Conservation (phyloP, 129 eudicot species). For the Lactuca saligna region DNA sequence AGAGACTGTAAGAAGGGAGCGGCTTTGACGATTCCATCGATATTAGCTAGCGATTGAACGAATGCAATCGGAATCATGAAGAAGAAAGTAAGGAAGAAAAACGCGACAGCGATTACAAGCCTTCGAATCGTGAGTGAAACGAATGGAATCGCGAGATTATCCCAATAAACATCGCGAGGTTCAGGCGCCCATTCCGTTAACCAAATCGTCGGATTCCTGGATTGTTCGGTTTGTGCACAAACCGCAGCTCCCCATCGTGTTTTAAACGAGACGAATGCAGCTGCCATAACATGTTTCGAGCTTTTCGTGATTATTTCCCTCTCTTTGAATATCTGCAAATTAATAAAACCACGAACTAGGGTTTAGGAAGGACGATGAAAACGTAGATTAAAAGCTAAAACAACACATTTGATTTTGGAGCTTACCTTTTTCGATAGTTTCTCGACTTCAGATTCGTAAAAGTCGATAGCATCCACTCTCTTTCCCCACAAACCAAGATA, state of each 20-base stretch:
- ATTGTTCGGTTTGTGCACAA: conserved; percentile 87
- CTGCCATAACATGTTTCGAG: conserved; percentile 65
- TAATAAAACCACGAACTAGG: not conserved
- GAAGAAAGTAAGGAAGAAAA: conserved; percentile 89
- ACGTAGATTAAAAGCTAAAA: not conserved
- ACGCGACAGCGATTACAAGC: conserved; percentile 59
- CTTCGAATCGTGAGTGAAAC: conserved; percentile 73
- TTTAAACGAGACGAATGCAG: conserved; percentile 82
- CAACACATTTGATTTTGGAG: conserved; percentile 9
- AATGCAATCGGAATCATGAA: conserved; percentile 81
- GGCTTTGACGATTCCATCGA: conserved; percentile 68
- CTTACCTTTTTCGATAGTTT: conserved; percentile 54
- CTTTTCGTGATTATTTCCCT: conserved; percentile 46
- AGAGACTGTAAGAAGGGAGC: conserved; percentile 57
- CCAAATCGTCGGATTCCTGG: conserved; percentile 84
- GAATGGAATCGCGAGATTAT: conserved; percentile 77
- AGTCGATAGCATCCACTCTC: conserved; percentile 69
- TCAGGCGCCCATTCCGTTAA: conserved; percentile 95
- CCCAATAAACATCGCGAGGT: conserved; percentile 92
- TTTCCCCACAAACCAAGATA: conserved; percentile 61
- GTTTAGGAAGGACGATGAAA: not conserved
- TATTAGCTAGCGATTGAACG: conserved; percentile 81
- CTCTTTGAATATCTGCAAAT: conserved; percentile 60
- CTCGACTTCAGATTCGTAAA: conserved; percentile 46
- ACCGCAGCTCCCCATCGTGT: conserved; percentile 95